Percentiles rank a stretch among this genome's conserved stretches.
Conservation (phyloP, 2,329 filamentous ascomycete genomes). For the Fusarium succisae region DNA sequence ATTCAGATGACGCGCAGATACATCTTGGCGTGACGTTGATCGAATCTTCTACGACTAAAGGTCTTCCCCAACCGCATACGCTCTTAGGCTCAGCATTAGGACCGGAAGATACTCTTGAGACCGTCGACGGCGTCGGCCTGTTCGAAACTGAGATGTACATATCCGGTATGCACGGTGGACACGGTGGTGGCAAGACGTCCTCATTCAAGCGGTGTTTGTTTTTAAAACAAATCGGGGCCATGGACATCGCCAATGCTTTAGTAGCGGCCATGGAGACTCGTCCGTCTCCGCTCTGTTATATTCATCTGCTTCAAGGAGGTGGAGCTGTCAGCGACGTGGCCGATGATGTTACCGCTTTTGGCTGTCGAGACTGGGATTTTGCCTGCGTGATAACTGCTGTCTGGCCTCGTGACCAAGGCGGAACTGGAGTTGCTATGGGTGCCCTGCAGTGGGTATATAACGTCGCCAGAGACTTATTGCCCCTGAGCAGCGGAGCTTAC, state of each 20-base stretch:
- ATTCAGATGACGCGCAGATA: conserved; percentile 55
- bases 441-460: conserved; percentile 66
- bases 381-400: conserved; percentile 71
- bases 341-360: conserved; percentile 64
- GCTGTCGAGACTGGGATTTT: conserved; percentile 70
- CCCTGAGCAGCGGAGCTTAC: conserved; percentile 63
- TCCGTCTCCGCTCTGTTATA: conserved; percentile 65
- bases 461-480: conserved; percentile 56
- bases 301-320: conserved; percentile 70
- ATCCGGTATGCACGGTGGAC: conserved; percentile 67
- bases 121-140: conserved; percentile 58
- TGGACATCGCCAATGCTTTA: conserved; percentile 49
- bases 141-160: conserved; percentile 72
- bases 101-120: conserved; percentile 43
- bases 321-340: conserved; percentile 58
- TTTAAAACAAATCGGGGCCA: conserved; percentile 57
- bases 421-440: conserved; percentile 49
- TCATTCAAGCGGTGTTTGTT: conserved; percentile 73
- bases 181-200: conserved; percentile 66
- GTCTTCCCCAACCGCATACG: conserved; percentile 65
- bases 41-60: conserved; percentile 52
- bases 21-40: conserved; percentile 59
- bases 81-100: conserved; percentile 60
- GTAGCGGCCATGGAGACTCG: conserved; percentile 57
- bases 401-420: conserved; percentile 65